phyloP scores from a whole-genome alignment of 352 stramenopile species.

The Pythium rhizo-oryzae region DNA sequence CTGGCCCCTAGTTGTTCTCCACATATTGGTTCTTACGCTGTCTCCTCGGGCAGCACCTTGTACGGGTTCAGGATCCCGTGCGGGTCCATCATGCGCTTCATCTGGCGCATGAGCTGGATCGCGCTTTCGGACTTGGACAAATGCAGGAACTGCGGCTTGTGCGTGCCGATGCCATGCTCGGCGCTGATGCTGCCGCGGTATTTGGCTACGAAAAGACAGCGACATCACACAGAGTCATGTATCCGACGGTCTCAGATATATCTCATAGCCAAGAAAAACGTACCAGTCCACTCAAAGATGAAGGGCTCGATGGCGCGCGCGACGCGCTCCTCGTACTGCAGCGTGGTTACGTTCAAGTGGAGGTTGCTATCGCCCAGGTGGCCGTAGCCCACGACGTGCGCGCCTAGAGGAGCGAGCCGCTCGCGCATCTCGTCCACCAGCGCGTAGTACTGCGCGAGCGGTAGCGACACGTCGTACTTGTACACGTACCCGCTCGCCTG shows the following conservation, averaged over 20 bases:
- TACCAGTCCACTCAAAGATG: slow-evolving; percentile 85
- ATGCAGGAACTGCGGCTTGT: slow-evolving; percentile 91
- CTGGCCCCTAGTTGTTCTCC: no score
- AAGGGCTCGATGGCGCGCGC: slow-evolving; percentile 70
- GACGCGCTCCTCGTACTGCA: slow-evolving; percentile 66
- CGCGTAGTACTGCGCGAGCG: slow-evolving; percentile 91
- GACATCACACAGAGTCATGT: neutral
- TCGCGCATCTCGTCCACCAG: slow-evolving; percentile 84
- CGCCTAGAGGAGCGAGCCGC: slow-evolving; percentile 46
- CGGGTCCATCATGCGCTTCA: slow-evolving; percentile 96
- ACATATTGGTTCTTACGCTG: neutral
- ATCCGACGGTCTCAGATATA: neutral
- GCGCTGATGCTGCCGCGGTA: slow-evolving; percentile 95
- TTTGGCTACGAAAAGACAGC: slow-evolving; percentile 42
- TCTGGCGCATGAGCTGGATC: slow-evolving; percentile 91
- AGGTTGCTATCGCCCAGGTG: slow-evolving; percentile 97
- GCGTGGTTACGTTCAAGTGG: slow-evolving; percentile 95
- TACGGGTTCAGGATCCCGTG: slow-evolving; percentile 97
- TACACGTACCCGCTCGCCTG: slow-evolving; percentile 91
- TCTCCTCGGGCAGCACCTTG: slow-evolving; percentile 79
- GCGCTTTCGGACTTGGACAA: slow-evolving; percentile 82
- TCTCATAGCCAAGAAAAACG: slow-evolving; percentile 5
- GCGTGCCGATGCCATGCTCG: slow-evolving; percentile 96
- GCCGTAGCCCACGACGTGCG: slow-evolving; percentile 88
- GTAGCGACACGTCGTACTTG: slow-evolving; percentile 98